Evolutionary conservation across 768 basidiomycete genomes (phyloP).

Genomic region (Neoboletus magnificus): DNA sequence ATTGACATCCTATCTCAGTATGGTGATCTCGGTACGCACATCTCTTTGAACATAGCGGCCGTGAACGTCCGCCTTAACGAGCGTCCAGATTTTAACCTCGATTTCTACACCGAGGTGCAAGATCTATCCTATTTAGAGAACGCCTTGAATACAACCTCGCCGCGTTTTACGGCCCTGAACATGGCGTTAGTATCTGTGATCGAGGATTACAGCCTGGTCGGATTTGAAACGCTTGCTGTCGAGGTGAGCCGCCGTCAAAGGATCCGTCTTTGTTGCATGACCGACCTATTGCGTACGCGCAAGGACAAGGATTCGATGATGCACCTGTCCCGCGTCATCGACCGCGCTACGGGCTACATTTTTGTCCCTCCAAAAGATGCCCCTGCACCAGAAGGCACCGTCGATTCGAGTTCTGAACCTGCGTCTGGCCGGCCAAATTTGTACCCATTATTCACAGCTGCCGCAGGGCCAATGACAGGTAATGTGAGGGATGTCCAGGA

Average conservation of each 20-base stretch:
- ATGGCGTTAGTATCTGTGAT: constrained; percentile 89
- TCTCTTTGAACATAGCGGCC: not conserved
- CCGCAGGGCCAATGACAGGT: constrained; percentile 51
- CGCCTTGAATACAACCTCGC: constrained; percentile 59
- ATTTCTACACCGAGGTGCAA: constrained; percentile 97
- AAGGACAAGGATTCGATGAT: constrained; percentile 97
- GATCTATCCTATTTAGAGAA: constrained; percentile 88
- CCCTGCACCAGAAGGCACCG: constrained; percentile 32
- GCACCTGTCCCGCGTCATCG: constrained; percentile 76
- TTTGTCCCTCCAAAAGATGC: constrained; percentile 60
- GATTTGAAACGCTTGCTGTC: constrained; percentile 95
- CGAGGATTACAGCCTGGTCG: constrained; percentile 89
- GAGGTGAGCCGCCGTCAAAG: constrained; percentile 54
- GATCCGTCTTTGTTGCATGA: not conserved
- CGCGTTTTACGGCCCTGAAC: constrained; percentile 76
- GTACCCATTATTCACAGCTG: constrained; percentile 64
- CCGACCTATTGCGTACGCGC: not conserved
- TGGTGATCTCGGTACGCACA: constrained; percentile 77
- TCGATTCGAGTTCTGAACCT: constrained; percentile 30
- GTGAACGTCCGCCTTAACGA: not conserved
- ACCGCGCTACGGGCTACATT: constrained; percentile 90
- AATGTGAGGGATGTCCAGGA: constrained; percentile 82
- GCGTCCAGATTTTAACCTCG: constrained; percentile 85
- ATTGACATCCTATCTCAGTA: constrained; percentile 88
- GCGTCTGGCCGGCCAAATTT: constrained; percentile 56